phyloP scores from a whole-genome alignment of 2,329 filamentous ascomycete genomes.

The Chalaropsis thielavioides region DNA sequence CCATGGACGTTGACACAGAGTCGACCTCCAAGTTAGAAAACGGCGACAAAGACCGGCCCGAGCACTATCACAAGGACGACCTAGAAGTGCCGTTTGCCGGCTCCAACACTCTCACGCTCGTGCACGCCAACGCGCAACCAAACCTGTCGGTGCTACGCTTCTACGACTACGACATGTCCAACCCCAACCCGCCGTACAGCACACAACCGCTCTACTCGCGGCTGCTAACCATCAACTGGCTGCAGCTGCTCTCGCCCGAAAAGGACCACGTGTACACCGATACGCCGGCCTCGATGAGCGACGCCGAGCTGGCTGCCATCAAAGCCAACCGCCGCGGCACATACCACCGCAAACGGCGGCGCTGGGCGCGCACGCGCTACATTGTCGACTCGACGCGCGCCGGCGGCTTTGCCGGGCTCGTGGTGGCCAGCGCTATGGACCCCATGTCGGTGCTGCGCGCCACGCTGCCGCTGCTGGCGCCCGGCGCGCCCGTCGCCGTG shows the following conservation, averaged over 20 bases:
- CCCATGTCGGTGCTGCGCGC: constrained; percentile 60
- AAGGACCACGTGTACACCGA: constrained; percentile 59
- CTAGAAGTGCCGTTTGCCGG: constrained; percentile 50
- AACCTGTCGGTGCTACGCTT: constrained; percentile 81
- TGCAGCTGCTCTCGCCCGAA: constrained; percentile 69
- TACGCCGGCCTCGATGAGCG: constrained; percentile 44
- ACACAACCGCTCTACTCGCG: constrained; percentile 70
- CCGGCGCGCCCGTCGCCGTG: constrained; percentile 71
- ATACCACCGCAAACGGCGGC: constrained; percentile 76
- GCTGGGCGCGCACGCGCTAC: constrained; percentile 58
- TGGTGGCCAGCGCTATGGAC: constrained; percentile 73
- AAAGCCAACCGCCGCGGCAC: constrained; percentile 72
- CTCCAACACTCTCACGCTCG: constrained; percentile 63
- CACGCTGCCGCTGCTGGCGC: constrained; percentile 63
- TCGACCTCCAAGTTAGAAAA: background rate
- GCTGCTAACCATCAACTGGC: constrained; percentile 75
- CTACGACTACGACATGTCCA: constrained; percentile 66
- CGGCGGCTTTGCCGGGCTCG: constrained; percentile 69
- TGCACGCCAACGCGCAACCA: constrained; percentile 72
- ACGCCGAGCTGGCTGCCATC: constrained; percentile 50
- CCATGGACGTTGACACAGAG: background rate
- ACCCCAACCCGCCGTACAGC: constrained; percentile 40
- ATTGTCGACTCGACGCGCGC: constrained; percentile 61
- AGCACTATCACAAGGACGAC: constrained; percentile 28
- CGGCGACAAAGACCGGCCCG: constrained; percentile 6